phyloP scores from a whole-genome alignment of 1,139 yeast genomes.

The Candida dubliniensis region DNA sequence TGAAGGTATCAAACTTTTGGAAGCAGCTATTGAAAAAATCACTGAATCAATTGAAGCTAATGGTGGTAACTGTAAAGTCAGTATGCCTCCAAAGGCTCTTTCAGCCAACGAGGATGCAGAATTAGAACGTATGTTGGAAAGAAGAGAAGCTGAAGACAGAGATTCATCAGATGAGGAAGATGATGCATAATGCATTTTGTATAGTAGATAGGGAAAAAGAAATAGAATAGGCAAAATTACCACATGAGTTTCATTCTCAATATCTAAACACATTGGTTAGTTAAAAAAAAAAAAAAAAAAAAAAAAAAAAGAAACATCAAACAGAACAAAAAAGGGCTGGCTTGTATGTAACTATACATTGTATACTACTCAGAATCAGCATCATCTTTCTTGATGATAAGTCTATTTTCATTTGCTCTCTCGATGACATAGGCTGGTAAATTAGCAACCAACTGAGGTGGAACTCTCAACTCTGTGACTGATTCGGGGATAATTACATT shows the following conservation, averaged over 20 bases:
- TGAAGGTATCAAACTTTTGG: constrained; percentile 78
- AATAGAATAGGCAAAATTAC: neutral
- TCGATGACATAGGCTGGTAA: constrained; percentile 43
- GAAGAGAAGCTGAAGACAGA: constrained; percentile 50
- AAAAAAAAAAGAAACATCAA: neutral
- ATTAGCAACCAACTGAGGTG: constrained; percentile 36
- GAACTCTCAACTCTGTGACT: constrained; percentile 36
- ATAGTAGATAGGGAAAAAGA: neutral
- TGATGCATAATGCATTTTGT: constrained; percentile 14
- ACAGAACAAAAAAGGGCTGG: neutral
- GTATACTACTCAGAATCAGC: constrained; percentile 1
- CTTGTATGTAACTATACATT: neutral
- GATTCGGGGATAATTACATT: constrained; percentile 41
- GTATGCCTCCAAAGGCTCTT: constrained; percentile 98
- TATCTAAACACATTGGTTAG: too few species aligned
- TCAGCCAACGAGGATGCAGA: constrained; percentile 98
- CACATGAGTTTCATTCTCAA: neutral
- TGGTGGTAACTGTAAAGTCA: constrained; percentile 88
- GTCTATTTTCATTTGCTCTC: constrained; percentile 39
- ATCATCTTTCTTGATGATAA: constrained; percentile 29
- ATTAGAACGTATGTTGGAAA: constrained; percentile 83
- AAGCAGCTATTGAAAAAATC: constrained; percentile 76
- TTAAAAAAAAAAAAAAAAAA: too few species aligned
- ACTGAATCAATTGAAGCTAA: constrained; percentile 64
- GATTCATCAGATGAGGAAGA: constrained; percentile 47